phyloP scores from a whole-genome alignment of 2,329 filamentous ascomycete genomes.

The Pseudocercospora musae region DNA sequence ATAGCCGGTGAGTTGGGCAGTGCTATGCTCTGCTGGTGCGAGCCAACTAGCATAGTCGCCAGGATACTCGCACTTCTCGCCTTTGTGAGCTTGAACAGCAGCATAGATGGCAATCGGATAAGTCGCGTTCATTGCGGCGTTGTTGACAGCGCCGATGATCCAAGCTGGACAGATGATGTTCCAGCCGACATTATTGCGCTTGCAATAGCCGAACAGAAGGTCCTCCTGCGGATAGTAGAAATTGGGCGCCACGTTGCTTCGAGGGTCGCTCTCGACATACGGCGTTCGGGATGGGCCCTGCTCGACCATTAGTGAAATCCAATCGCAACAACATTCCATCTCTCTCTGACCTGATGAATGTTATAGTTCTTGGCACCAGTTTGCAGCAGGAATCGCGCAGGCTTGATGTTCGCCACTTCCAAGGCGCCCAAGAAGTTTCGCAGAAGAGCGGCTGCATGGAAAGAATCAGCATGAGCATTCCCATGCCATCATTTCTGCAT shows the following conservation, averaged over 20 bases:
- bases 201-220: slow-evolving; percentile 44
- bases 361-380: slow-evolving; percentile 55
- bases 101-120: slow-evolving; percentile 52
- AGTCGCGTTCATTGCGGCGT: slow-evolving; percentile 51
- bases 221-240: slow-evolving; percentile 58
- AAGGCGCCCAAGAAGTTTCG: slow-evolving; percentile 50
- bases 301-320: not conserved
- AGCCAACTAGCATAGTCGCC: slow-evolving; percentile 47
- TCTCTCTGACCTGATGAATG: not conserved
- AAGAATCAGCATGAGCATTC: slow-evolving; percentile 17
- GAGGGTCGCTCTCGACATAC: slow-evolving; percentile 46
- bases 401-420: slow-evolving; percentile 41
- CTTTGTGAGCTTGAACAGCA: slow-evolving; percentile 44
- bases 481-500: slow-evolving; percentile 25
- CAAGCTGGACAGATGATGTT: slow-evolving; percentile 49
- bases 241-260: slow-evolving; percentile 47
- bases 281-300: slow-evolving; percentile 46
- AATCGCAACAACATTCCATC: not conserved
- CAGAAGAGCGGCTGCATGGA: slow-evolving; percentile 42
- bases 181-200: slow-evolving; percentile 39
- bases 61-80: slow-evolving; percentile 44
- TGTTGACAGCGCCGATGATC: slow-evolving; percentile 48
- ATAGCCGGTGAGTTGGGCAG: slow-evolving; percentile 49
- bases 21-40: slow-evolving; percentile 41
- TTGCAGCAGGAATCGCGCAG: slow-evolving; percentile 50